Percentiles rank a stretch among this genome's conserved stretches.
Conservation (phyloP, 2,329 filamentous ascomycete species). For the Periconia sp. region DNA sequence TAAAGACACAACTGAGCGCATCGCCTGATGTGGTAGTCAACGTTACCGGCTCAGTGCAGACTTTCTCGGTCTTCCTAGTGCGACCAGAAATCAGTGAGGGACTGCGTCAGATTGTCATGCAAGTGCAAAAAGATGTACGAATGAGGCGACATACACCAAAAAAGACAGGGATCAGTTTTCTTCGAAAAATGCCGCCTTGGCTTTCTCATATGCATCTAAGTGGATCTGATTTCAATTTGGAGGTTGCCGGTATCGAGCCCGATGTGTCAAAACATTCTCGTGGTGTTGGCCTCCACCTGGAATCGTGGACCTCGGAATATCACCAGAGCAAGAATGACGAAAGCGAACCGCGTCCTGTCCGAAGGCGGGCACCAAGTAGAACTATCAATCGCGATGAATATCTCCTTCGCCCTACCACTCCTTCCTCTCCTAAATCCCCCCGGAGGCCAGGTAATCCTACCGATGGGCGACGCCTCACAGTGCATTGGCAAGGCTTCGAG, state of each 20-base stretch:
- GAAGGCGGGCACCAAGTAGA: constrained; percentile 73
- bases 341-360: constrained; percentile 57
- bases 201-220: constrained; percentile 81
- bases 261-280: constrained; percentile 79
- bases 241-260: constrained; percentile 85
- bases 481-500: constrained; percentile 83
- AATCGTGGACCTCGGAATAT: constrained; percentile 88
- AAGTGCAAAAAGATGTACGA: constrained; percentile 62
- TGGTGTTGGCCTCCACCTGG: constrained; percentile 82
- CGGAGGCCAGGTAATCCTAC: constrained; percentile 52
- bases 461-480: constrained; percentile 78
- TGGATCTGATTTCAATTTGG: constrained; percentile 84
- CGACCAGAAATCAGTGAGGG: constrained; percentile 91
- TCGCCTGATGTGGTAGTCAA: constrained; percentile 83
- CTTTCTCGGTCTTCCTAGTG: constrained; percentile 85
- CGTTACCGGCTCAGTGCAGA: constrained; percentile 77
- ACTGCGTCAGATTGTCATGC: constrained; percentile 84
- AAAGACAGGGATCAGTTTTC: constrained; percentile 56
- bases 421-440: constrained; percentile 51
- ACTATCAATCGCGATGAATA: constrained; percentile 62
- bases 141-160: constrained; percentile 42
- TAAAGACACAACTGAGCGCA: constrained; percentile 82
- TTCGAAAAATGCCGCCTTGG: constrained; percentile 82
- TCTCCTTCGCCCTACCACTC: constrained; percentile 56
- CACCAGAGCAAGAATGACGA: constrained; percentile 75